Evolutionary conservation across 202 grass and related monocot genomes (phyloP).

Genomic region (Dendrocalamus latiflorus): DNA sequence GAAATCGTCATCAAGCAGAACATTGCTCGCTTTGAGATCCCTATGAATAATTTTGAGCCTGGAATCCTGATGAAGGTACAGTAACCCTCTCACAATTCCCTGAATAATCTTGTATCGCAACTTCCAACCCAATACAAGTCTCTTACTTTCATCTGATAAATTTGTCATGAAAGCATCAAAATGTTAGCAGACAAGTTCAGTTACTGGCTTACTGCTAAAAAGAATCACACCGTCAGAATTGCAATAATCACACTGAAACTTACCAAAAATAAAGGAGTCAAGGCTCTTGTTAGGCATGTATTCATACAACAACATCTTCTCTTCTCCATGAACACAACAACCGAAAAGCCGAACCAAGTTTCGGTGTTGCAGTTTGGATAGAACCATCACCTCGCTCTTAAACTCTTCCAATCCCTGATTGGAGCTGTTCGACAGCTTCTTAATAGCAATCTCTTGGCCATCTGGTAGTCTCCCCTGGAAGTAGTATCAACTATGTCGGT

Average conservation of each 20-base stretch:
- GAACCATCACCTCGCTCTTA: conserved; percentile 64
- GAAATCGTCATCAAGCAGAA: conserved; percentile 15
- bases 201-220: not conserved
- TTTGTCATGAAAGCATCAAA: not conserved
- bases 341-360: conserved; percentile 68
- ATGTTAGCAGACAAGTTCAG: not conserved
- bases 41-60: conserved; percentile 20
- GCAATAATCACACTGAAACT: not conserved
- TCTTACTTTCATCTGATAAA: conserved; percentile 44
- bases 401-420: conserved; percentile 60
- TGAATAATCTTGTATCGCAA: not conserved
- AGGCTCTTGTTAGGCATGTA: conserved; percentile 79
- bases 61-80: conserved; percentile 12
- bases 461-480: conserved; percentile 50
- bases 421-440: conserved; percentile 56
- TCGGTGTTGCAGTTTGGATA: conserved; percentile 61
- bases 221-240: too few species aligned
- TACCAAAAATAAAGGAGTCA: conserved; percentile 64
- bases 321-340: conserved; percentile 63
- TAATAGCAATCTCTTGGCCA: conserved; percentile 68
- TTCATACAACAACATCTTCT: conserved; percentile 74
- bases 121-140: not conserved
- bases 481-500: not conserved
- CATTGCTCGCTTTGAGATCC: conserved; percentile 24
- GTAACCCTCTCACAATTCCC: not conserved